Evolutionary conservation across 305 asterid species (phyloP).

Genomic region (Nicotiana rustica): DNA sequence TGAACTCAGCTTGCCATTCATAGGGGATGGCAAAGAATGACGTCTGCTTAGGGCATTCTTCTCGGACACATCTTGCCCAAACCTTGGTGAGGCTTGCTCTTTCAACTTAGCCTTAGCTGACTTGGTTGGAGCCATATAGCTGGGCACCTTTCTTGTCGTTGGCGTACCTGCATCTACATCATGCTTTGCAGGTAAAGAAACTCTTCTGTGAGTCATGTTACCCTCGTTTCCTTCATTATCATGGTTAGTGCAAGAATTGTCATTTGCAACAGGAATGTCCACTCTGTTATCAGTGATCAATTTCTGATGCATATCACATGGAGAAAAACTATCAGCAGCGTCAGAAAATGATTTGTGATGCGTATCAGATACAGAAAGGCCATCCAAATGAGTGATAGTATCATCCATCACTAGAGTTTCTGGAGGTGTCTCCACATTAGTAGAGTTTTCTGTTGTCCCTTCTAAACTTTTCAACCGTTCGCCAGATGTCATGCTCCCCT

Average conservation of each 20-base stretch:
- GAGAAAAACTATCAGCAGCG: slow-evolving; percentile 11
- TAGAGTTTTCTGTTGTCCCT: slow-evolving; percentile 32
- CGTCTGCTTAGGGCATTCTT: slow-evolving; percentile 55
- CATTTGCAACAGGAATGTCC: slow-evolving; percentile 33
- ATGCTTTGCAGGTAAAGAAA: slow-evolving; percentile 51
- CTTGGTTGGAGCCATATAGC: slow-evolving; percentile 70
- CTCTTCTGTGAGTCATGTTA: slow-evolving; percentile 46
- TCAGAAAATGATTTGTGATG: slow-evolving; percentile 26
- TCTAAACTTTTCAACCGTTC: slow-evolving; percentile 35
- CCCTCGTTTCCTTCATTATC: slow-evolving; percentile 40
- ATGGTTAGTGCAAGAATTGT: slow-evolving; percentile 34
- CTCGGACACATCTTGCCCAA: slow-evolving; percentile 52
- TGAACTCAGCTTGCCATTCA: slow-evolving; percentile 52
- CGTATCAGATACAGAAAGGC: slow-evolving; percentile 37
- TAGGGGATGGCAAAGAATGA: slow-evolving; percentile 57
- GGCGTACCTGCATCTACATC: slow-evolving; percentile 44
- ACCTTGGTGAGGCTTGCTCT: slow-evolving; percentile 57
- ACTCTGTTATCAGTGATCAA: slow-evolving; percentile 37
- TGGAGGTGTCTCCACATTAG: slow-evolving; percentile 31
- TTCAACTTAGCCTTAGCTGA: slow-evolving; percentile 66
- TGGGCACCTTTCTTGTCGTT: slow-evolving; percentile 51
- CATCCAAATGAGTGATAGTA: slow-evolving; percentile 18
- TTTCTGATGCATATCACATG: slow-evolving; percentile 31
- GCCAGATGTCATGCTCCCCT: slow-evolving; percentile 35
- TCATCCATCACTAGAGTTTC: slow-evolving; percentile 31